These are phyloP conservation scores for Mycena chlorophos DNA, from an alignment of 768 basidiomycete genomes.

Conservation along the genomic window DNA sequence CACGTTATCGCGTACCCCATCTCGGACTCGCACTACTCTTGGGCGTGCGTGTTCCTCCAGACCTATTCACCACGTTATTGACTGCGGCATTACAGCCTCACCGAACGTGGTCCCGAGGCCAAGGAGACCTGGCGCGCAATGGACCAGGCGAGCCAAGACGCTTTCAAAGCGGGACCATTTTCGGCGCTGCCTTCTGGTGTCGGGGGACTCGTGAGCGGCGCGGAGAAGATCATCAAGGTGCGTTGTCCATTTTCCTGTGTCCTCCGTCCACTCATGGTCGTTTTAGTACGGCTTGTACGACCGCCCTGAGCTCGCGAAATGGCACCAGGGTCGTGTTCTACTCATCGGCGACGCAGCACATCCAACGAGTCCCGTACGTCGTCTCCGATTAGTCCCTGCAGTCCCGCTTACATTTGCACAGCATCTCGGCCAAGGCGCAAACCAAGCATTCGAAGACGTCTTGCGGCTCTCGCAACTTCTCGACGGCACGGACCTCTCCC, in stretches of 20 bases:
- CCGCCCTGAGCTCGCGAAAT: constrained; percentile 39
- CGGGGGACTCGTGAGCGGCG: constrained; percentile 20
- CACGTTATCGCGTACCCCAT: constrained; percentile 41
- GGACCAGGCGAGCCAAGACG: constrained; percentile 27
- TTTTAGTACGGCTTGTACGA: constrained; percentile 45
- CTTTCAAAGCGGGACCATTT: constrained; percentile 20
- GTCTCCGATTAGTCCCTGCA: background rate
- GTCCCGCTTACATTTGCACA: constrained; percentile 15
- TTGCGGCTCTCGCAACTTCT: constrained; percentile 38
- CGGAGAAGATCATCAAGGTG: constrained; percentile 25
- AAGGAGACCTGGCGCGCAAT: constrained; percentile 45
- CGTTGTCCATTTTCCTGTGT: background rate
- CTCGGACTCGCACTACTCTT: constrained; percentile 31
- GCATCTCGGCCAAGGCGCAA: constrained; percentile 50
- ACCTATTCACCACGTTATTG: background rate
- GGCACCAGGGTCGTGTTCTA: constrained; percentile 43
- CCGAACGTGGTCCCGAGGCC: constrained; percentile 36
- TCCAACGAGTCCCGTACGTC: constrained; percentile 44
- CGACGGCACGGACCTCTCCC: constrained; percentile 25
- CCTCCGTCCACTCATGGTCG: background rate
- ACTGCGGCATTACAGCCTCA: constrained; percentile 27
- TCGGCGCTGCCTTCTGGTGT: constrained; percentile 23
- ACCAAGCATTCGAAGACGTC: constrained; percentile 46
- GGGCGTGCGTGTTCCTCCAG: constrained; percentile 34
- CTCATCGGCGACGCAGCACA: constrained; percentile 49